Evolutionary conservation across 78 protist species (phyloP), one percentile per base, ranked within the genome.

Genomic region (Guillardia theta): DNA sequence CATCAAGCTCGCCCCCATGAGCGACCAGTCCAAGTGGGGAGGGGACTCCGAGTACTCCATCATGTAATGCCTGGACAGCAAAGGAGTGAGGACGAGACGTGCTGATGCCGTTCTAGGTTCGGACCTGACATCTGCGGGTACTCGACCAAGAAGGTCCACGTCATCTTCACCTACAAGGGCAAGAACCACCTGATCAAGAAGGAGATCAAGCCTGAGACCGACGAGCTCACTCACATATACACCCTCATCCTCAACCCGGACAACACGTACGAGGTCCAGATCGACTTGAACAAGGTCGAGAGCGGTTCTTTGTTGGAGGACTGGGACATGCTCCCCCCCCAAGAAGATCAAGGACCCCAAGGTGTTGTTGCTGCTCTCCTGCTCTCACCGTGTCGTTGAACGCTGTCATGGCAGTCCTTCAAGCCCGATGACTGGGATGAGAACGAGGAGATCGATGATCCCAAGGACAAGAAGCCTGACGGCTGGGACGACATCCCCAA

Each of bases 401-500:
- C n/a, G n/a, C n/a, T n/a, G n/a, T n/a, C n/a, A n/a, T n/a, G n/a
- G n/a, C n/a, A n/a, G 93, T 19, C 54, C 1, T 30, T 4, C 46
- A 88, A 88, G 93, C 93, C 93, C 53, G 93, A 39, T 27, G 99
- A 98, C 95, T 99, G 99, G 99, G 99, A 97, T 8, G 98, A 98
- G 62, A 95, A 54, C 43, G 93, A 87, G 53, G 50, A 88, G 94
- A 98, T 98, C 50, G 97, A 92, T 87, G 99, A 98, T 93, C 98
- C 98, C 64, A 96, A 93, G 58, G 95, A 78, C 93, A 93, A 93
- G 95, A 98, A 98, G 96, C 99, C 99, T 58, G 99, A 88, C 18
- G 98, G 95, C 58, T 97, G 54, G 58, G 99, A 97, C 94, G 97
- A 96, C 93, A 95, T 94, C 70, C 98, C 98, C 53, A 97, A 97